phyloP scores from a whole-genome alignment of 2,329 filamentous ascomycete genomes.

The Nigrograna mackinnonii region DNA sequence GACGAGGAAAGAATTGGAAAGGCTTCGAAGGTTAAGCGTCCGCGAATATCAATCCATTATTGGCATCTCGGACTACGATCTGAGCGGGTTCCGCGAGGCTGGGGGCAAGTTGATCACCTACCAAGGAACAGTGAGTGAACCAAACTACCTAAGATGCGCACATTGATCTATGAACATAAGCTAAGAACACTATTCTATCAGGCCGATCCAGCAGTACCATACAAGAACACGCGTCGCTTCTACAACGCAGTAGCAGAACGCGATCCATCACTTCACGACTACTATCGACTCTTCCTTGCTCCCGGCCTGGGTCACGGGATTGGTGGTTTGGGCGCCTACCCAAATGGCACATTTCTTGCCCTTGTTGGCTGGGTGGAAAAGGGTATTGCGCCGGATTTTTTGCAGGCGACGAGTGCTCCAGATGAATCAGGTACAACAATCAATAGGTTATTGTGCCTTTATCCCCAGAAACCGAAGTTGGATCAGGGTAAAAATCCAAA shows the following conservation, averaged over 20 bases:
- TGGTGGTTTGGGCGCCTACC: conserved; percentile 7
- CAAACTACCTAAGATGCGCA: neutral
- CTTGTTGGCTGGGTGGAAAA: conserved; percentile 17
- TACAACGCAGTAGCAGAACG: neutral
- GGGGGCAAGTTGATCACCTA: conserved; percentile 5
- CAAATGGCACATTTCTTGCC: conserved; percentile 6
- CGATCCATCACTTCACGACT: conserved; percentile 1
- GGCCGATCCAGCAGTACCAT: conserved; percentile 2
- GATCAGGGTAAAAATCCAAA: neutral
- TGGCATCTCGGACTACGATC: neutral
- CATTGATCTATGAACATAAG: neutral
- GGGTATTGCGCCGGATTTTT: conserved; percentile 9
- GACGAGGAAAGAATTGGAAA: neutral
- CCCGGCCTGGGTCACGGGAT: conserved; percentile 13
- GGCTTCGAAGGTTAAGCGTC: neutral
- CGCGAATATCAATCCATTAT: neutral
- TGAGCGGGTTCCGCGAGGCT: neutral
- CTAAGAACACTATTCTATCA: no score
- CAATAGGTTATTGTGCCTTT: neutral
- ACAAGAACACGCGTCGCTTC: neutral
- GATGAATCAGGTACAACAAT: neutral
- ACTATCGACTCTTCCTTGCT: conserved; percentile 15
- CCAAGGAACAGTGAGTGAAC: conserved; percentile 3
- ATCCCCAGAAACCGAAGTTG: neutral
- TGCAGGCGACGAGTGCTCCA: conserved; percentile 1